A percentile compares a stretch with the other conserved stretches of the same genome.
phyloP scores from a whole-genome alignment of 306 rosid species.

The Inga oerstediana region DNA sequence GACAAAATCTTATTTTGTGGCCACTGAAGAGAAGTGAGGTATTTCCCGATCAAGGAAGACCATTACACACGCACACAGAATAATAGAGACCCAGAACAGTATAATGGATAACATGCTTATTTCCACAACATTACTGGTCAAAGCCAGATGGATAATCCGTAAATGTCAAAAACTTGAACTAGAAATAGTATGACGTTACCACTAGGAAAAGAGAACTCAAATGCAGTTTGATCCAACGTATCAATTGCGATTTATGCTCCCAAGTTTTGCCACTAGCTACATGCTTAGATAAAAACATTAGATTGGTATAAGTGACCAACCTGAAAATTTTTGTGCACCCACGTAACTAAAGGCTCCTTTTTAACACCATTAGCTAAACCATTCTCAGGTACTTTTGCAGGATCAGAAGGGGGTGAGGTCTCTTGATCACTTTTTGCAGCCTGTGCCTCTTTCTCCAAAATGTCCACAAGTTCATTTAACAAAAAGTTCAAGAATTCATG shows the following conservation, averaged over 20 bases:
- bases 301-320: constrained; percentile 44
- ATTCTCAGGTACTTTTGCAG: constrained; percentile 64
- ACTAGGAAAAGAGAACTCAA: neutral
- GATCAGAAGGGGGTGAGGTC: constrained; percentile 66
- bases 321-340: constrained; percentile 97
- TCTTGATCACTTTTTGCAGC: constrained; percentile 70
- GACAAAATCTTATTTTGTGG: neutral
- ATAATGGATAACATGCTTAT: neutral
- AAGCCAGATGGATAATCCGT: neutral
- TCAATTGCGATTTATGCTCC: neutral
- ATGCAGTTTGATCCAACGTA: neutral
- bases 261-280: constrained; percentile 22
- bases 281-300: neutral
- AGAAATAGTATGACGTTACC: neutral
- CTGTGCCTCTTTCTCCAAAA: constrained; percentile 86
- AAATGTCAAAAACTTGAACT: neutral
- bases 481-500: constrained; percentile 91
- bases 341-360: constrained; percentile 82
- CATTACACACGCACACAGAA: neutral
- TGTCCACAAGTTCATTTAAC: constrained; percentile 91
- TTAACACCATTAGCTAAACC: constrained; percentile 63
- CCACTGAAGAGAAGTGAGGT: neutral
- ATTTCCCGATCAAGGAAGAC: neutral
- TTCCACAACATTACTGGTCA: neutral
- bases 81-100: neutral